Base-by-base conservation (phyloP, 768 basidiomycete genomes). In the Boletellus emodensis region DNA sequence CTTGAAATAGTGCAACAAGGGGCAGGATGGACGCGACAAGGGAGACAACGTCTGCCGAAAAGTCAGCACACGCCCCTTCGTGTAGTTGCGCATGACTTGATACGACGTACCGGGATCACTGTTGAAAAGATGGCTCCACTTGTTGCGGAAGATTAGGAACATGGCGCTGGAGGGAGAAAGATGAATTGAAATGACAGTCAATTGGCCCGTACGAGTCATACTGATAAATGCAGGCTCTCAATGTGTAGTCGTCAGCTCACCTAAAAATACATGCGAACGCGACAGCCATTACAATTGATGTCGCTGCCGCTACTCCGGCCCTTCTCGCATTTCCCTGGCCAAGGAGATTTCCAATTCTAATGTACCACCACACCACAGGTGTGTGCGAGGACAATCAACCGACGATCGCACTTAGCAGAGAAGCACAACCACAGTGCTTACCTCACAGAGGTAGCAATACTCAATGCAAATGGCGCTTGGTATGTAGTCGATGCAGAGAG, bases 401-500 rank as follows among this genome's bases (percentile, higher is more conserved):
- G 4, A n/a, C 44, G 32, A 30, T 24, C 20, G 34, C 35, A 2
- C 4, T 32, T 14, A 1, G n/a, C 3, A 30, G 30, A 40, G 20
- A 34, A 20, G 33, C n/a, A 28, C 4, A 26, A 52, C 30, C 14
- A 46, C 53, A 14, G 34, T 20, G 66, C 73, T 46, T 59, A 90
- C 86, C 92, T 81, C 20, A 97, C 93, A 26, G 92, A 87, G 7
- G 86, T 75, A 3, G 93, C 94, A 1, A 94, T 80, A 53, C 86
- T 79, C 36, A 97, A 68, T 0, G 91, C 82, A 59, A 84, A 92
- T 0, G 93, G 91, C 1, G 86, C 85, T 64, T 95, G 92, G 66
- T 80, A 94, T 2, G 85, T 85, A 3, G 79, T 82, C 0, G 85
- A 89, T 12, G 81, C 77, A 22, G 87, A 90, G 11, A 82, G 83